Base-by-base conservation (phyloP, 2,329 filamentous ascomycete species). In the Cladophialophora carrionii region DNA sequence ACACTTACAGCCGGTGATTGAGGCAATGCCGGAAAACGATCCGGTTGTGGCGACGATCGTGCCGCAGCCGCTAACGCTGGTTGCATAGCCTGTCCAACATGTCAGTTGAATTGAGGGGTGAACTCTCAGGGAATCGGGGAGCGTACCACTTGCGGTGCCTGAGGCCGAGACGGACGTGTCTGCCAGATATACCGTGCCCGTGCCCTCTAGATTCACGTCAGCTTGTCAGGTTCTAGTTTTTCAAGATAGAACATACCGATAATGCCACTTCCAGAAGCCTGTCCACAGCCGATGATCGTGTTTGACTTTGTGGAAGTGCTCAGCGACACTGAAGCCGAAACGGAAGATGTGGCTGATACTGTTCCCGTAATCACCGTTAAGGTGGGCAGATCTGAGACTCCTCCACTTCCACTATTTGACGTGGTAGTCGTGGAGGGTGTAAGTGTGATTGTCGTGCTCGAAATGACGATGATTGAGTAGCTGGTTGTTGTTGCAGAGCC, bases 1-100 rank as follows among this genome's bases (percentile, higher is more conserved):
- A 20, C 9, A 63, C 67, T 46, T 65, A 69, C 69, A 71, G 41
- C 63, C 69, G n/a, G 63, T 70, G 29, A 71, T 64, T 4, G 41
- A 57, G n/a, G 69, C 69, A 24, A 41, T 66, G 22, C 68, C 69
- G 4, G 59, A 66, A 54, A 71, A 70, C 26, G 61, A 64, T 4
- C 69, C 68, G 2, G 62, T 63, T 14, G 67, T 71, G 43, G 65
- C 69, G 24, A 68, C 61, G 46, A 71, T 61, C 17, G 62, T 67
- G 12, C 69, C 69, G 52, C 69, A 71, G 14, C 69, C 68, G 46
- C 66, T 62, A 7, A 71, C 62, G 17, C 48, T 61, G 32, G 41
- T 60, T 43, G 67, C 63, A 17, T 41, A 66, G 32, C 67, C 67
- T 67, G 57, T 4, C 10, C n/a, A n/a, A 26, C 10, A 55, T n/a